Percentiles rank a stretch among this genome's conserved stretches.
Evolutionary conservation across 768 basidiomycete species (phyloP).

Genomic region (Hericium coralloides): DNA sequence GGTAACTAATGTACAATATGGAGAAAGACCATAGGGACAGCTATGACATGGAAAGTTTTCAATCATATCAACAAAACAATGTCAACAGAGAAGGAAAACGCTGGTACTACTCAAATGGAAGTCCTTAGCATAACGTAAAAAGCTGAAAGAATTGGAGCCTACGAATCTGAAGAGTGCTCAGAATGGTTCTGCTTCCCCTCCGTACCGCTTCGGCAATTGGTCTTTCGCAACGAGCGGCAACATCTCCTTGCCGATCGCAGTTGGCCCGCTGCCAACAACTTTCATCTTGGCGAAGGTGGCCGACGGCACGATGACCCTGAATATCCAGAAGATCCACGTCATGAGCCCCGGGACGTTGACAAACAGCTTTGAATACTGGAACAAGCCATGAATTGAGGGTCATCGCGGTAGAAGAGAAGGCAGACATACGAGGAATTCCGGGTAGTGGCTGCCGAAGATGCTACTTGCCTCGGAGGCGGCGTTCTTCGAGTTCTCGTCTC

Average conservation of each 20-base stretch:
- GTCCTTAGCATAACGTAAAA: neutral
- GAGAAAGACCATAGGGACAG: too few species aligned
- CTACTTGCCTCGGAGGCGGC: conserved; percentile 67
- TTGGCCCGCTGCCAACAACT: conserved; percentile 60
- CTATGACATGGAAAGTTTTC: too few species aligned
- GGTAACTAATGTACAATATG: too few species aligned
- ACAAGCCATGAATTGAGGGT: neutral
- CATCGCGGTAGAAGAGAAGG: neutral
- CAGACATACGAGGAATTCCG: conserved; percentile 58
- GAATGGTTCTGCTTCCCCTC: conserved; percentile 51
- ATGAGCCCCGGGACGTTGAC: conserved; percentile 71
- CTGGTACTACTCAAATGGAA: too few species aligned
- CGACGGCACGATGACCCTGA: conserved; percentile 65
- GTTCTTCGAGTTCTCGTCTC: conserved; percentile 67
- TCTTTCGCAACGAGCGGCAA: conserved; percentile 43
- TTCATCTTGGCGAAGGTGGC: conserved; percentile 76
- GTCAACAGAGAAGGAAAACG: too few species aligned
- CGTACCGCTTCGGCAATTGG: conserved; percentile 63
- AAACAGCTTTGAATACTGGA: conserved; percentile 67
- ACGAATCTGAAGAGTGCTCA: neutral
- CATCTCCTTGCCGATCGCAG: conserved; percentile 50
- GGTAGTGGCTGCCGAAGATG: conserved; percentile 73
- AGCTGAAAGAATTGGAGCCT: neutral
- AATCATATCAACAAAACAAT: too few species aligned
- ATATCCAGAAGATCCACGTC: conserved; percentile 78